phyloP scores from a whole-genome alignment of 306 rosid species.

The Lablab purpureus region DNA sequence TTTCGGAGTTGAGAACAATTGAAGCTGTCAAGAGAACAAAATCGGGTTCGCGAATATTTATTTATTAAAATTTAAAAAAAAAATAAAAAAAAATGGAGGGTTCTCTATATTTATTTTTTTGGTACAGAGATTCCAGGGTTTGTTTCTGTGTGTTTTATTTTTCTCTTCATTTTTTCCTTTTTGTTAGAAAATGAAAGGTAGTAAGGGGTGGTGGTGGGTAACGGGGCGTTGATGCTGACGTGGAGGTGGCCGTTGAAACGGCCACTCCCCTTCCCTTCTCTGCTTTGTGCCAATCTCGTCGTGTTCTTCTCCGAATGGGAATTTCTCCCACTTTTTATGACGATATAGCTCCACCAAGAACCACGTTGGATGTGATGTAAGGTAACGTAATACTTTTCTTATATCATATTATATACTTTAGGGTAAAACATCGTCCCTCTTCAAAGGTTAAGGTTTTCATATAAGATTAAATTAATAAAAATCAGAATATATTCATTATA shows the following conservation, averaged over 20 bases:
- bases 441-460: too few species aligned
- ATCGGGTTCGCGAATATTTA: neutral
- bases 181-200: neutral
- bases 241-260: conserved; percentile 9
- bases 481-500: too few species aligned
- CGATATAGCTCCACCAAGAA: neutral
- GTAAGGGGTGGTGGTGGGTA: neutral
- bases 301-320: neutral
- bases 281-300: neutral
- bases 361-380: neutral
- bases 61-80: neutral
- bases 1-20: neutral
- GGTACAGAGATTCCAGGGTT: neutral
- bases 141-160: neutral
- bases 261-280: neutral
- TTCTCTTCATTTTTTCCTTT: neutral
- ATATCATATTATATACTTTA: neutral
- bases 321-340: neutral
- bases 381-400: neutral
- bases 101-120: neutral
- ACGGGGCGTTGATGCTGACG: neutral
- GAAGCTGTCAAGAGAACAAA: conserved; percentile 11
- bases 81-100: neutral
- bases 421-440: too few species aligned
- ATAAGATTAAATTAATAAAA: too few species aligned